phyloP scores from a whole-genome alignment of 2,329 filamentous ascomycete species.

The Aspergillus piperis region DNA sequence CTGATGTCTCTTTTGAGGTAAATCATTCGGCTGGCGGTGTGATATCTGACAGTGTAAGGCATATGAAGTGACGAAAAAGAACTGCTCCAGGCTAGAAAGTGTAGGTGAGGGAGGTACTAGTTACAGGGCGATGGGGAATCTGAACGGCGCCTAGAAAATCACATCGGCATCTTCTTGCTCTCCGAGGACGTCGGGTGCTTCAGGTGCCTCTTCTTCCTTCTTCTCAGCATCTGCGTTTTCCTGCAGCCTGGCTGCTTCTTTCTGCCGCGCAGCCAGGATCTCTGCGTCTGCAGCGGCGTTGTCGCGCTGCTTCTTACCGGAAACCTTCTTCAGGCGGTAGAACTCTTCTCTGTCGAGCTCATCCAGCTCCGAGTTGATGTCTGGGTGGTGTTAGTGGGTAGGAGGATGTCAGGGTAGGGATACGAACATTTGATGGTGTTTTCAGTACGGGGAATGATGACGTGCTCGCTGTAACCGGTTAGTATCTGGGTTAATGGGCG shows the following conservation, averaged over 20 bases:
- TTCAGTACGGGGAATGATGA: slow-evolving; percentile 96
- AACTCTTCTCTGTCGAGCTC: slow-evolving; percentile 98
- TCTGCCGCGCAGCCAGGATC: slow-evolving; percentile 60
- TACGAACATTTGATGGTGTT: slow-evolving; percentile 94
- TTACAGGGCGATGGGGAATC: slow-evolving; percentile 18
- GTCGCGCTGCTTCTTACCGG: slow-evolving; percentile 79
- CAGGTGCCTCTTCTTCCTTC: slow-evolving; percentile 34
- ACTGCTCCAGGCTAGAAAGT: slow-evolving; percentile 23
- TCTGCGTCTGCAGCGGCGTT: slow-evolving; percentile 71
- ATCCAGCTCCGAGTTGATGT: slow-evolving; percentile 97
- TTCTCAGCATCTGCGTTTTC: slow-evolving; percentile 46
- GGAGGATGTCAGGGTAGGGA: not conserved
- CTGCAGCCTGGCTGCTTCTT: slow-evolving; percentile 54
- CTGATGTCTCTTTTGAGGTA: not conserved
- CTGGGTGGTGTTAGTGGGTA: slow-evolving; percentile 40
- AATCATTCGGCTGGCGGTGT: not conserved
- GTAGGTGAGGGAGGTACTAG: slow-evolving; percentile 17
- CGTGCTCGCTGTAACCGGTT: slow-evolving; percentile 45
- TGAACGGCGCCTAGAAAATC: slow-evolving; percentile 65
- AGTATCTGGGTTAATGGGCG: slow-evolving; percentile 9
- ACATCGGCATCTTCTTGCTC: slow-evolving; percentile 80
- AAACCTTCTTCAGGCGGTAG: slow-evolving; percentile 94
- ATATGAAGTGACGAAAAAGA: slow-evolving; percentile 13
- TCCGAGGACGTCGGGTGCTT: slow-evolving; percentile 67
- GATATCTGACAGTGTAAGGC: not conserved